Percentiles rank a stretch among this genome's conserved stretches.
Evolutionary conservation across 106 monocot species (phyloP).

Genomic region (Acorus calamus): DNA sequence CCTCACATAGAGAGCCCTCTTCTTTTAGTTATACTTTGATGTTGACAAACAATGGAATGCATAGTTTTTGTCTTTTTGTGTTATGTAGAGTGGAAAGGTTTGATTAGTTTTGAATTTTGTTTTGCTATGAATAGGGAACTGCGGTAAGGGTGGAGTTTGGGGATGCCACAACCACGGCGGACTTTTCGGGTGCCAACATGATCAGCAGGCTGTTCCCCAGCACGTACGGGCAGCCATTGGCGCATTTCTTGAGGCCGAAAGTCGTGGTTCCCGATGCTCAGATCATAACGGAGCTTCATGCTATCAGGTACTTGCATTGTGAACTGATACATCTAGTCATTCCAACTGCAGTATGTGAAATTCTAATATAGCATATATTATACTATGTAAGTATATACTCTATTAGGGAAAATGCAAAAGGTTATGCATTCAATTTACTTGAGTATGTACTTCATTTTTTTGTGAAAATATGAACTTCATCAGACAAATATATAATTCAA

Average conservation of each 20-base stretch:
- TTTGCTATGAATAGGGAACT: slow-evolving; percentile 39
- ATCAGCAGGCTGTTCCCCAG: slow-evolving; percentile 53
- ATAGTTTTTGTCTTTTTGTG: not conserved
- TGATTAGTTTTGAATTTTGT: too few relatives aligned
- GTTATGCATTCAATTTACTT: too few relatives aligned
- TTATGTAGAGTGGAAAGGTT: too few relatives aligned
- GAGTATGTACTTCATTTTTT: too few relatives aligned
- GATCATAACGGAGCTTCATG: slow-evolving; percentile 46
- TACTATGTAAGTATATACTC: too few relatives aligned
- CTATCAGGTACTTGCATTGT: slow-evolving; percentile 18
- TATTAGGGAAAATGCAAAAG: too few relatives aligned
- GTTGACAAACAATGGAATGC: not conserved
- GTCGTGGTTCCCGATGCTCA: slow-evolving; percentile 60
- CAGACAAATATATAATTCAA: too few relatives aligned
- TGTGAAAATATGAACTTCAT: too few relatives aligned
- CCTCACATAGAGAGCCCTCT: too few relatives aligned
- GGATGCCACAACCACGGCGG: slow-evolving; percentile 52
- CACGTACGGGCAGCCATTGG: slow-evolving; percentile 76
- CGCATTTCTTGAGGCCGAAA: slow-evolving; percentile 58
- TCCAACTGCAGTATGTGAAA: too few relatives aligned
- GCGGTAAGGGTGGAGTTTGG: slow-evolving; percentile 86
- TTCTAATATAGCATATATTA: too few relatives aligned
- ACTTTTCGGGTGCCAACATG: slow-evolving; percentile 39
- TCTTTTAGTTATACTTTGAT: not conserved
- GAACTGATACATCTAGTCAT: too few relatives aligned